These are phyloP conservation scores for Didymella segeticola DNA, from an alignment of 2,329 filamentous ascomycete species.

Conservation along the genomic window DNA sequence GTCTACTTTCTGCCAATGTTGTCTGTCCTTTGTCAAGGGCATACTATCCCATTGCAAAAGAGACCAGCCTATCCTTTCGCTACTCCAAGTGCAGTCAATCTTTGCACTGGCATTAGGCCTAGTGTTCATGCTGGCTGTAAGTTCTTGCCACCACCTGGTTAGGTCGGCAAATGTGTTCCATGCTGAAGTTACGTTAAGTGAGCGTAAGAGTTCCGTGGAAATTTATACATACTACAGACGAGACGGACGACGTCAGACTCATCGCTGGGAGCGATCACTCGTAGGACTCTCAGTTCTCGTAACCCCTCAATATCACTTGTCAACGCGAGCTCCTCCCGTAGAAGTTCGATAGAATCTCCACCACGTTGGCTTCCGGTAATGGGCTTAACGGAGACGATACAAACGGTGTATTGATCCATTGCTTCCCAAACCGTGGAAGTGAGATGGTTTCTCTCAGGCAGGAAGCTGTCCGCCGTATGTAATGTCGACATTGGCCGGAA, in stretches of 20 bases:
- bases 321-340: neutral
- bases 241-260: neutral
- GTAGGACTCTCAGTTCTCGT: neutral
- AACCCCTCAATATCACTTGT: neutral
- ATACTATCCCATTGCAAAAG: neutral
- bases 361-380: neutral
- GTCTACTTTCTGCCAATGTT: neutral
- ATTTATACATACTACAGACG: neutral
- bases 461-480: neutral
- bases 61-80: neutral
- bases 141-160: neutral
- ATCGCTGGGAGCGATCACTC: neutral
- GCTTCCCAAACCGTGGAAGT: neutral
- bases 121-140: neutral
- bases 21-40: neutral
- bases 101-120: too few relatives aligned
- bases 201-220: neutral
- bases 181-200: neutral
- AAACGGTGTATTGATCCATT: neutral
- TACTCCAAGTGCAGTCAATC: neutral
- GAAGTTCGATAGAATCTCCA: neutral
- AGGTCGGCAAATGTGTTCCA: neutral
- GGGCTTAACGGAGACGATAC: neutral
- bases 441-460: neutral
- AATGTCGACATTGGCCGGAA: constrained; percentile 3